phyloP scores from a whole-genome alignment of 176 grass and related monocot genomes.

The Rhipidocladum racemiflorum region DNA sequence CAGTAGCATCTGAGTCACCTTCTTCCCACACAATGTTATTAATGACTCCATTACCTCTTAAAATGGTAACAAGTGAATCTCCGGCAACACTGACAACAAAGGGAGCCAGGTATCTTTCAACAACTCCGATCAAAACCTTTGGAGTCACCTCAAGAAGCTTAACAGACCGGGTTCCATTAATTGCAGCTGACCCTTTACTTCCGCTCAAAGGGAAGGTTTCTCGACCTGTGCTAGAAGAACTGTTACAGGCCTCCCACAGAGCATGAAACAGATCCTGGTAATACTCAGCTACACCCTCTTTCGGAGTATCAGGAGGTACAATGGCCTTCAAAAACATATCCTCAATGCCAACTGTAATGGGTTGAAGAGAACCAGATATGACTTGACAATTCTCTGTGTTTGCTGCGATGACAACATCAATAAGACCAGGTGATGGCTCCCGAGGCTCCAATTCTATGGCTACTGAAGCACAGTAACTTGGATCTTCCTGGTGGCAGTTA shows the following conservation, averaged over 20 bases:
- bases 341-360: constrained; percentile 78
- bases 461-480: constrained; percentile 45
- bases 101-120: constrained; percentile 70
- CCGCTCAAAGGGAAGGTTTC: constrained; percentile 78
- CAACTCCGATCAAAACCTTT: constrained; percentile 62
- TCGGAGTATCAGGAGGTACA: constrained; percentile 46
- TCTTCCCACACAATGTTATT: constrained; percentile 72
- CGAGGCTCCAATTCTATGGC: constrained; percentile 76
- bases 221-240: constrained; percentile 60
- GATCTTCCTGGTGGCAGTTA: constrained; percentile 36
- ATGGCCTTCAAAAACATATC: constrained; percentile 82
- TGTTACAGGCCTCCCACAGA: constrained; percentile 84
- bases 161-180: constrained; percentile 76
- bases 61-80: constrained; percentile 51
- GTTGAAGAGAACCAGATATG: constrained; percentile 65
- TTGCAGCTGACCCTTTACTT: constrained; percentile 67
- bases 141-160: constrained; percentile 81
- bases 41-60: constrained; percentile 69
- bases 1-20: constrained; percentile 36
- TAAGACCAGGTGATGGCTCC: constrained; percentile 79
- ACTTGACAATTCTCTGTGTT: constrained; percentile 75
- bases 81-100: constrained; percentile 76
- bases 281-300: constrained; percentile 41
- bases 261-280: constrained; percentile 73
- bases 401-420: constrained; percentile 65